phyloP scores from a whole-genome alignment of 202 grass and related monocot species.

The Hordeum pubiflorum region DNA sequence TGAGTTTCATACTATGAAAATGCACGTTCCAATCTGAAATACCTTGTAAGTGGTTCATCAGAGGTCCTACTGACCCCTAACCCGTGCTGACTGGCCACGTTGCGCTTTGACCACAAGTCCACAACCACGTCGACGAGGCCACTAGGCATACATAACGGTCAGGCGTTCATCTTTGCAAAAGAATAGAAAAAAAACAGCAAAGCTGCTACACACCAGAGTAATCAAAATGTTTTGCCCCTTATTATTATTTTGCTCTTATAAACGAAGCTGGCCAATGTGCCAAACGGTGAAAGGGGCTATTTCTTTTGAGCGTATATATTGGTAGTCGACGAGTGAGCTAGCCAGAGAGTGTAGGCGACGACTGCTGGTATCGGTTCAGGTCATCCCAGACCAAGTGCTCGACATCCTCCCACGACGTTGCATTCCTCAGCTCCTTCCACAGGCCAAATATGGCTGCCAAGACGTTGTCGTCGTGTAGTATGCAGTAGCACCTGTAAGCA shows the following conservation, averaged over 20 bases:
- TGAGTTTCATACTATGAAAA: not conserved
- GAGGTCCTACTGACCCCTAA: not conserved
- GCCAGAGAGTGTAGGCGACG: not conserved
- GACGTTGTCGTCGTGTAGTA: constrained; percentile 83
- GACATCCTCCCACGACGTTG: constrained; percentile 63
- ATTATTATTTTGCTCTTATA: not conserved
- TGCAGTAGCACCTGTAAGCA: constrained; percentile 75
- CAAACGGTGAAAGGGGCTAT: not conserved
- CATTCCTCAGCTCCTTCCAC: constrained; percentile 63
- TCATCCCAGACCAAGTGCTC: constrained; percentile 70
- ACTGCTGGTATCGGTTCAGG: constrained; percentile 58
- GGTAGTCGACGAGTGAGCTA: not conserved
- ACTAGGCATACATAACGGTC: too few relatives aligned
- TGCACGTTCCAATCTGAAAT: too few relatives aligned
- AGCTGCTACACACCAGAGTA: not conserved
- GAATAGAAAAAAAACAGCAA: not conserved
- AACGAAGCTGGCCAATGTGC: not conserved
- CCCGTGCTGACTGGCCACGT: too few relatives aligned
- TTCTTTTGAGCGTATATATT: not conserved
- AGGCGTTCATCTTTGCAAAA: not conserved
- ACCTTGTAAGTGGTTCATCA: too few relatives aligned
- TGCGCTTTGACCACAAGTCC: not conserved
- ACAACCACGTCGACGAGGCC: not conserved
- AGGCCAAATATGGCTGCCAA: constrained; percentile 84
- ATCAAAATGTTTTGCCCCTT: not conserved